Conservation (phyloP, 2,329 filamentous ascomycete genomes). For the Scortechinia acanthostroma region DNA sequence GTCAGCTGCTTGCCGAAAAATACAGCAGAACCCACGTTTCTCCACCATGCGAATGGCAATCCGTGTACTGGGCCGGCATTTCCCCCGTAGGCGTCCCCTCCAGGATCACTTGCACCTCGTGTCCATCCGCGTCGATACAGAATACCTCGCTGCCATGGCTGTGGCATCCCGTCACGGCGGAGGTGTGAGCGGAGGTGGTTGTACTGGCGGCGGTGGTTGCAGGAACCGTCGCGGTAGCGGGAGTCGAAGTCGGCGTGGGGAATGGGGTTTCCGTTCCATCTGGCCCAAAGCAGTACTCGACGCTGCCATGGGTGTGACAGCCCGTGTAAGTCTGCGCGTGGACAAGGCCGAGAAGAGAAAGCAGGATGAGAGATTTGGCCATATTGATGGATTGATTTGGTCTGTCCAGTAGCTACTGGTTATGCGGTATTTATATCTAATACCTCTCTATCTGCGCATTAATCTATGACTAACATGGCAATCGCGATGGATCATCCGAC, state of each 20-base stretch:
- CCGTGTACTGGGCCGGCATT: conserved; percentile 22
- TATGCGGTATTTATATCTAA: no score
- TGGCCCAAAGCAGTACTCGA: no score
- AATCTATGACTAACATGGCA: no score
- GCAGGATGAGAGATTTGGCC: no score
- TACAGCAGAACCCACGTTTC: conserved; percentile 42
- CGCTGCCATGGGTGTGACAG: no score
- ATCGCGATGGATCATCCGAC: no score
- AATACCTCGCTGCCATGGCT: conserved; percentile 11
- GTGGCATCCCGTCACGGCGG: neutral
- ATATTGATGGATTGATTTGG: no score
- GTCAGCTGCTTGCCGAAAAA: conserved; percentile 4
- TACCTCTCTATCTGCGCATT: no score
- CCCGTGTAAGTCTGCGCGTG: no score
- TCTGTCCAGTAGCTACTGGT: no score
- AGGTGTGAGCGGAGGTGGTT: neutral
- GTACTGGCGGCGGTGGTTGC: neutral
- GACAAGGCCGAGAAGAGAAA: no score
- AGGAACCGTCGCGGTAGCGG: neutral
- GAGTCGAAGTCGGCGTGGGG: neutral
- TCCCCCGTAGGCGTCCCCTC: conserved; percentile 11
- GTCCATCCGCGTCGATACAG: conserved; percentile 16
- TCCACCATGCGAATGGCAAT: conserved; percentile 52
- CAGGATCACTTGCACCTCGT: conserved; percentile 17
- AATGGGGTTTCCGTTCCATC: no score